A percentile compares a stretch with the other conserved stretches of the same genome.
Conservation (phyloP, 139 green algal genomes). For the Ettlia oleoabundans region DNA sequence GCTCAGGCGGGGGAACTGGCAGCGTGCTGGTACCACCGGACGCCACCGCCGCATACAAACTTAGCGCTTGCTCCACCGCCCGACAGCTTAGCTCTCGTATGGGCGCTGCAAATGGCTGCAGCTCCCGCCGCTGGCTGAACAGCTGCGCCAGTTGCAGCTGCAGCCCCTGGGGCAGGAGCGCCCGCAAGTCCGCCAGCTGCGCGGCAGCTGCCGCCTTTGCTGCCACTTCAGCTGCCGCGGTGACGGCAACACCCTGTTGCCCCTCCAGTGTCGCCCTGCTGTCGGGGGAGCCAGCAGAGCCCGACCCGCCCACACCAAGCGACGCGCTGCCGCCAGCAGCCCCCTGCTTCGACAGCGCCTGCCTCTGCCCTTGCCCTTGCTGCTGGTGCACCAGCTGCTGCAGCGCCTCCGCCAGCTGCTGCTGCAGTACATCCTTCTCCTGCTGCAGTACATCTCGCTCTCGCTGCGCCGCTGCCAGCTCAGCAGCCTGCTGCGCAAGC, state of each 20-base stretch:
- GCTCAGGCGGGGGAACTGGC: too few relatives aligned
- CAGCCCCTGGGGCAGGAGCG: neutral
- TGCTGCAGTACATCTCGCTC: neutral
- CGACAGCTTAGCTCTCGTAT: neutral
- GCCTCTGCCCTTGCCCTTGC: neutral
- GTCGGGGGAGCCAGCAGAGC: too few relatives aligned
- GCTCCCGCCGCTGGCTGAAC: neutral
- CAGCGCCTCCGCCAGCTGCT: neutral
- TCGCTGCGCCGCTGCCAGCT: neutral
- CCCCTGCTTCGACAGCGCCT: neutral
- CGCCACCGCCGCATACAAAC: neutral
- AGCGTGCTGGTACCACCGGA: too few relatives aligned
- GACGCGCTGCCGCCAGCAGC: neutral
- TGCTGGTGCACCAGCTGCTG: neutral
- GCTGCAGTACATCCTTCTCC: neutral
- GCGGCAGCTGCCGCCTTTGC: neutral
- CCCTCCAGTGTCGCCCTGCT: too few relatives aligned
- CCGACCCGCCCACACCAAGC: too few relatives aligned
- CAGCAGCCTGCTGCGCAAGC: neutral
- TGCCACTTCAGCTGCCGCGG: neutral
- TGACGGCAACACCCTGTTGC: neutral
- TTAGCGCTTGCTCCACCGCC: neutral
- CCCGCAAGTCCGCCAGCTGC: neutral
- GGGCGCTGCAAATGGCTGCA: neutral
- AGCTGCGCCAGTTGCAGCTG: slow-evolving; percentile 1